Base-by-base conservation (phyloP, 2,329 filamentous ascomycete genomes). In the Periconia sp. region DNA sequence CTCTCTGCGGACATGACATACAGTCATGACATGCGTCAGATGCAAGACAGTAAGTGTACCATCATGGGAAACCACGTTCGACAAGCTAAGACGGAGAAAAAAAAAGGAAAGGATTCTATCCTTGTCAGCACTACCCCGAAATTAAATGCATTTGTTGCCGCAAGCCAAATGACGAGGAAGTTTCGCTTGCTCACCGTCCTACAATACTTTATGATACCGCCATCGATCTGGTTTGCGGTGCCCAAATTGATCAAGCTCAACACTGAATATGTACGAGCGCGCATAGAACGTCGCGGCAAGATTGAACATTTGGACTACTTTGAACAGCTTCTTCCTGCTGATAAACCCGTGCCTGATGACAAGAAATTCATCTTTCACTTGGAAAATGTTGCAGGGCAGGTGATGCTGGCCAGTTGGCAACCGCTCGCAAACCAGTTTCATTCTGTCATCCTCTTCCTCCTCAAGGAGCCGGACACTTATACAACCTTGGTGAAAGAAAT, bases 1-100 rank as follows among this genome's bases (percentile, higher is more conserved):
- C 45, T 55, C 40, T 52, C 49, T 10, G 53, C 53, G 40, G 53
- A 55, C 19, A 41, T 55, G 41, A 41, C 53, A 15, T 55, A 37
- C 27, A 48, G 42, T 30, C 37, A 50, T 30, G 47, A 54, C 20
- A 54, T 54, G 52, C 47, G 46, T 40, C 52, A 54, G 31, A 49
- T 50, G 47, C 42, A 41, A 50, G 31, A 54, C 27, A 49, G 50
- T 52, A 41, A 48, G 8, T n/a, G n/a, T n/a, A n/a, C n/a, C n/a
- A n/a, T n/a, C n/a, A n/a, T n/a, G n/a, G n/a, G n/a, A n/a, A n/a
- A n/a, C n/a, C n/a, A n/a, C n/a, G n/a, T n/a, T n/a, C n/a, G n/a
- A n/a, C n/a, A n/a, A n/a, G n/a, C n/a, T n/a, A n/a, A n/a, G n/a
- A n/a, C n/a, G n/a, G n/a, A n/a, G n/a, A n/a, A n/a, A n/a, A n/a